Evolutionary conservation across 1,139 yeast species (phyloP), one percentile per base, ranked within the genome.

Genomic region (Diutina pseudorugosa): DNA sequence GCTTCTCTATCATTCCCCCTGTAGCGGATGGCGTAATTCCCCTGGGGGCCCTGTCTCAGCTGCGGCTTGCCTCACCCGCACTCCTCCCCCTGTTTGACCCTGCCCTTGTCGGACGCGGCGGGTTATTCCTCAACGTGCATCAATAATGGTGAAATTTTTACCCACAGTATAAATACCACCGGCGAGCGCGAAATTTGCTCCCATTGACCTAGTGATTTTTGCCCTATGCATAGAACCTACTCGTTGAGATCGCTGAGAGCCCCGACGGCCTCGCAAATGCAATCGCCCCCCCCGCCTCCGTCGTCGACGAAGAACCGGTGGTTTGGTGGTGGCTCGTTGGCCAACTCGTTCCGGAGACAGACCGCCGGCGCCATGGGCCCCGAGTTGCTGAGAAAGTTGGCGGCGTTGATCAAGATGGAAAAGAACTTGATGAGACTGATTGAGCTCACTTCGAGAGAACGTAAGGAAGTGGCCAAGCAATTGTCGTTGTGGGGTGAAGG

Each of bases 401-500:
- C 96, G 53, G 88, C 83, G 64, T 80, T 86, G 68, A 91, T 93
- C 67, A 93, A 93, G 81, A 86, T 89, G 79, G 98, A 93, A 76
- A 93, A 93, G 79, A 89, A 89, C 67, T 89, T 93, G 57, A 85
- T 91, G 89, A 83, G 96, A 69, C 83, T 96, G 58, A 79, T 93
- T 64, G 98, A 93, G 74, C 77, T 88, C 62, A 90, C 91, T 57
- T 94, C 97, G 59, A 82, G 88, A 68, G 98, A 93, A 76, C 85
- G 98, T 72, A 85, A 94, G 72, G 94, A 88, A 65, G 96, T 89
- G 61, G 98, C 98, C 63, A 89, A 85, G 75, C 97, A 90, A 76
- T 81, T 93, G 69, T 86, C 96, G 57, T 71, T 85, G 58, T 93
- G 98, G 98, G 98, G 98, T 75, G 95, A 91, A 71, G 96, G 87